Evolutionary conservation across 2,329 filamentous ascomycete species (phyloP), one percentile per base, ranked within the genome.

Genomic region (Reticulascus tulasneorum): DNA sequence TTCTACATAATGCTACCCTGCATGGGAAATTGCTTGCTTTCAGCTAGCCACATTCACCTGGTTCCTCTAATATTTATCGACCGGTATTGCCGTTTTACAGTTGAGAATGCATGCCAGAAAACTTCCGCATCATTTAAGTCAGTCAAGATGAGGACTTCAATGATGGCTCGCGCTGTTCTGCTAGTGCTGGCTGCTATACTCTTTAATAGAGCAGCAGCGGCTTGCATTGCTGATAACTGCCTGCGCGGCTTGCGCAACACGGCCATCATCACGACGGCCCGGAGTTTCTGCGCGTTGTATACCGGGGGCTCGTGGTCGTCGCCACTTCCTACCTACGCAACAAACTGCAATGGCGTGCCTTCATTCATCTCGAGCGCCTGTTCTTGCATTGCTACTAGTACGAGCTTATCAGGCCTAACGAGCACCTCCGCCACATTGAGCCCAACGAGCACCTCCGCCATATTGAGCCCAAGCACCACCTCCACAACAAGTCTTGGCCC

Each of bases 201-300:
- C n/a, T n/a, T n/a, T n/a, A n/a, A n/a, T n/a, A n/a, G n/a, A n/a
- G n/a, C n/a, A n/a, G n/a, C n/a, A n/a, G n/a, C n/a, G n/a, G 16
- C 23, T 10, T 43, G 40, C 33, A 39, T 33, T 24, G 36, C 40
- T 13, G 40, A 43, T 33, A 39, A 43, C 40, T 43, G 40, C 27
- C 36, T 43, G 8, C 40, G 40, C 28, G 36, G 29, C 27, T 30
- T 43, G 21, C 36, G 36, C 23, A 37, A 32, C 25, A 38, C 10
- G 16, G 16, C 13, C 35, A 22, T 38, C 28, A 9, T 33, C n/a
- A 16, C 30, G 5, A 20, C 10, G 21, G 30, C 30, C 12, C 19
- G 13, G 15, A 23, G 17, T 17, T 33, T 33, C 20, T 33, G 30
- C 30, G 19, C 19, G 12, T 18, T 23, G 4, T 33, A 23, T 8